Percentiles rank a stretch among this genome's conserved stretches.
Conservation (phyloP, 805 yeast genomes). For the Saturnispora quitensis region DNA sequence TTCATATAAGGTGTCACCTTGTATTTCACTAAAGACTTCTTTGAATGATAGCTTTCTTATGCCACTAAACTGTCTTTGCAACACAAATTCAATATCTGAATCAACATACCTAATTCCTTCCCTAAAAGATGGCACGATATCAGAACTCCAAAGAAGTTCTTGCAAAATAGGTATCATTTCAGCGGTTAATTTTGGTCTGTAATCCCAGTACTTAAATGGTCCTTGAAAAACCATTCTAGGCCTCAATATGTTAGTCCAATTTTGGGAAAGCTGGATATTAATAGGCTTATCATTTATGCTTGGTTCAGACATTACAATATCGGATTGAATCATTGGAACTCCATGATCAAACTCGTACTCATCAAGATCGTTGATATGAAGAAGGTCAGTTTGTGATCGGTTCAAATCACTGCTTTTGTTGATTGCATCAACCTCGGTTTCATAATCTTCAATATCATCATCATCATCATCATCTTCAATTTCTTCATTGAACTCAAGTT, state of each 20-base stretch:
- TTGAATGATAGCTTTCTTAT: conserved; percentile 2
- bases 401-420: conserved; percentile 8
- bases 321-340: neutral
- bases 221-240: conserved; percentile 4
- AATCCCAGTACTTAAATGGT: neutral
- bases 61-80: conserved; percentile 1
- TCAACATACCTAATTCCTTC: conserved; percentile 2
- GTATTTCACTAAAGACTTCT: conserved; percentile 1
- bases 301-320: neutral
- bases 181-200: neutral
- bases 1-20: neutral
- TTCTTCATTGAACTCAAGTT: conserved; percentile 1
- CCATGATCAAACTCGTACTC: conserved; percentile 2
- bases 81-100: conserved; percentile 3
- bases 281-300: neutral
- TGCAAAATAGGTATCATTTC: conserved; percentile 3
- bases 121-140: neutral
- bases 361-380: conserved; percentile 6
- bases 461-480: conserved; percentile 20
- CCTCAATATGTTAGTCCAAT: conserved; percentile 1
- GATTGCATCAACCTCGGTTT: conserved; percentile 13
- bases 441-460: conserved; percentile 5
- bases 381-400: neutral
- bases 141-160: neutral
- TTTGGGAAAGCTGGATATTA: neutral